Evolutionary conservation across 305 asterid genomes (phyloP).

Genomic region (Fraxinus greggii): DNA sequence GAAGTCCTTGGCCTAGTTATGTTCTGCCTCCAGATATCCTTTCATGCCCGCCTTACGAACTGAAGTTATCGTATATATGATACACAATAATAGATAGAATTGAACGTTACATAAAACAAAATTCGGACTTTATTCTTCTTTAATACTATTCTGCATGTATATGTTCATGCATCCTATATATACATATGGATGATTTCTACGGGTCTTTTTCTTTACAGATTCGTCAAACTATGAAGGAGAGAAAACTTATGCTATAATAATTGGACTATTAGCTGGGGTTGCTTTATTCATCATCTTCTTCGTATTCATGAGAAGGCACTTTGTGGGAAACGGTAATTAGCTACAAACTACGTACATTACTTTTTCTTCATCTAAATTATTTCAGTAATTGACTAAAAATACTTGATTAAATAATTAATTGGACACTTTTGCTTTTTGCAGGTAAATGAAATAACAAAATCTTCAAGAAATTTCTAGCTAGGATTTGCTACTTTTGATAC

Average conservation of each 20-base stretch:
- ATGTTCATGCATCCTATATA: background rate
- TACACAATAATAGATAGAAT: too few relatives aligned
- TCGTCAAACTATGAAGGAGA: slow-evolving; percentile 55
- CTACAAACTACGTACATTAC: background rate
- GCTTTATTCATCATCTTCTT: slow-evolving; percentile 67
- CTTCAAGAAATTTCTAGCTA: background rate
- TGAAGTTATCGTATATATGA: background rate
- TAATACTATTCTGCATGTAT: background rate
- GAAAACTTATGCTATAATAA: slow-evolving; percentile 72
- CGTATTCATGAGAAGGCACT: slow-evolving; percentile 57
- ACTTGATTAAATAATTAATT: background rate
- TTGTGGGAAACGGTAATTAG: slow-evolving; percentile 46
- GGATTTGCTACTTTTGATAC: slow-evolving; percentile 20
- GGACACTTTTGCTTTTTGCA: slow-evolving; percentile 25
- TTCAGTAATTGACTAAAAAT: background rate
- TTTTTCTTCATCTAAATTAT: background rate
- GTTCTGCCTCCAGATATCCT: background rate
- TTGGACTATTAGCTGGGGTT: slow-evolving; percentile 70
- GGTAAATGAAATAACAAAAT: slow-evolving; percentile 40
- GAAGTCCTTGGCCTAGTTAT: background rate
- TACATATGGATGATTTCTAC: background rate
- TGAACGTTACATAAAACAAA: background rate
- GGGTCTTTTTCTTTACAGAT: slow-evolving; percentile 25
- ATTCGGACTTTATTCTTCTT: background rate
- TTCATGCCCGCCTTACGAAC: background rate